Percentiles rank a stretch among this genome's conserved stretches.
Conservation (phyloP, 805 yeast genomes). For the Wickerhamiella bombiphila region DNA sequence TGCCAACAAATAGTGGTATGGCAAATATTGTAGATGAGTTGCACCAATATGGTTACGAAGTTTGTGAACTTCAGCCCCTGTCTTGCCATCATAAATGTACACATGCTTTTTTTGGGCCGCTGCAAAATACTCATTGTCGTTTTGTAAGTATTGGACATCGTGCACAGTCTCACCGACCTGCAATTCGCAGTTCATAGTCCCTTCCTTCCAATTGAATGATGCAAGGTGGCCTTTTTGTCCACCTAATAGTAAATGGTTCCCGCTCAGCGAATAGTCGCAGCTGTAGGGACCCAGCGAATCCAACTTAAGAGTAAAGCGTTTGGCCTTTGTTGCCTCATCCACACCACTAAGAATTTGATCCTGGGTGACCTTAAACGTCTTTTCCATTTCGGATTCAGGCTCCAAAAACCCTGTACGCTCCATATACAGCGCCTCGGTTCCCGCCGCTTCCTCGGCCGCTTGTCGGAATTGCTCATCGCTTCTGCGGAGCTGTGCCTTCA, state of each 20-base stretch:
- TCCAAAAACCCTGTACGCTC: constrained; percentile 81
- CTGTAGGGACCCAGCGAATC: constrained; percentile 74
- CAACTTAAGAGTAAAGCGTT: constrained; percentile 56
- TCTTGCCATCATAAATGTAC: constrained; percentile 67
- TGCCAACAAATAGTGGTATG: constrained; percentile 78
- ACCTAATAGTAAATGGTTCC: constrained; percentile 68
- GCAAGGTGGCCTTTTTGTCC: constrained; percentile 95
- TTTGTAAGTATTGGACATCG: constrained; percentile 81
- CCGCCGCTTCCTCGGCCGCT: constrained; percentile 71
- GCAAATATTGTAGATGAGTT: constrained; percentile 70
- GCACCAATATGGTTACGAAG: constrained; percentile 81
- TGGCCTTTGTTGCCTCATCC: constrained; percentile 59
- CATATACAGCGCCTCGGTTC: constrained; percentile 69
- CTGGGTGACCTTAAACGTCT: constrained; percentile 73
- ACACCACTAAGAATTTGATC: constrained; percentile 62
- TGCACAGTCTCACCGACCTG: constrained; percentile 78
- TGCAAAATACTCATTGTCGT: constrained; percentile 76
- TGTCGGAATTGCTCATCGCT: constrained; percentile 59
- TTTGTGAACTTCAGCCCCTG: constrained; percentile 84
- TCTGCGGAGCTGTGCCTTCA: constrained; percentile 31
- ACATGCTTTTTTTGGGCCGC: constrained; percentile 94
- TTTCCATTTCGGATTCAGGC: constrained; percentile 86
- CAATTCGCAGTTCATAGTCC: constrained; percentile 65
- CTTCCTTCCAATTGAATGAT: constrained; percentile 88
- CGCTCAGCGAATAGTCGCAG: constrained; percentile 72